Conservation (phyloP, 129 eudicot species). For the Flaveria sonorensis region DNA sequence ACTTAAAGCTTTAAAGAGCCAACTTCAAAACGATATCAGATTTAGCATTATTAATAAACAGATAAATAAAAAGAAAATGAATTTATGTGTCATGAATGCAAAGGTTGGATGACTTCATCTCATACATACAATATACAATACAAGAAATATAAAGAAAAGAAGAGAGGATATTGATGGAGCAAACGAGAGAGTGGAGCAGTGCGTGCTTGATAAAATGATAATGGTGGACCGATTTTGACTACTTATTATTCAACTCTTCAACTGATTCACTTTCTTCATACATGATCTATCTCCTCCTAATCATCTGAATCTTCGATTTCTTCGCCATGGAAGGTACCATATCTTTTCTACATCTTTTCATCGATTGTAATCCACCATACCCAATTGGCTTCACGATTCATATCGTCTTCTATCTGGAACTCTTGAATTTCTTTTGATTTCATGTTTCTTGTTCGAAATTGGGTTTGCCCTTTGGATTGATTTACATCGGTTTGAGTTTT, state of each 20-base stretch:
- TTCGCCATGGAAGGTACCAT: slow-evolving; percentile 39
- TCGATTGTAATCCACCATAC: neutral
- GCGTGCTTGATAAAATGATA: slow-evolving; percentile 23
- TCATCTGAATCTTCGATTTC: slow-evolving; percentile 20
- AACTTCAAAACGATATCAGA: no score
- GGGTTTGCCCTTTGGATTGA: neutral
- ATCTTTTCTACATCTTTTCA: no score
- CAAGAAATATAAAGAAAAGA: no score
- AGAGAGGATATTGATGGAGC: slow-evolving; percentile 15
- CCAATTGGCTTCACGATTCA: no score
- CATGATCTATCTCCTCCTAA: slow-evolving; percentile 36
- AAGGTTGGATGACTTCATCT: neutral
- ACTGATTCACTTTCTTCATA: slow-evolving; percentile 1
- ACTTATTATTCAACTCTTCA: neutral
- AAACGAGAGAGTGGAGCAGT: slow-evolving; percentile 31
- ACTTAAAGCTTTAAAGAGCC: no score
- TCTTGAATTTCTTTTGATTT: neutral
- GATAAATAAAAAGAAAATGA: no score
- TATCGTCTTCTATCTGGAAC: no score
- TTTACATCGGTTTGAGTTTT: neutral
- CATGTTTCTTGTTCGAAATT: neutral
- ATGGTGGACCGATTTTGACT: slow-evolving; percentile 36
- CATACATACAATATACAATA: neutral
- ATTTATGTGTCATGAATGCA: no score
- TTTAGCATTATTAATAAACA: no score